A percentile compares a stretch with the other conserved stretches of the same genome.
Evolutionary conservation across 176 grass and related monocot species (phyloP).

Genomic region (Alloteropsis semialata): DNA sequence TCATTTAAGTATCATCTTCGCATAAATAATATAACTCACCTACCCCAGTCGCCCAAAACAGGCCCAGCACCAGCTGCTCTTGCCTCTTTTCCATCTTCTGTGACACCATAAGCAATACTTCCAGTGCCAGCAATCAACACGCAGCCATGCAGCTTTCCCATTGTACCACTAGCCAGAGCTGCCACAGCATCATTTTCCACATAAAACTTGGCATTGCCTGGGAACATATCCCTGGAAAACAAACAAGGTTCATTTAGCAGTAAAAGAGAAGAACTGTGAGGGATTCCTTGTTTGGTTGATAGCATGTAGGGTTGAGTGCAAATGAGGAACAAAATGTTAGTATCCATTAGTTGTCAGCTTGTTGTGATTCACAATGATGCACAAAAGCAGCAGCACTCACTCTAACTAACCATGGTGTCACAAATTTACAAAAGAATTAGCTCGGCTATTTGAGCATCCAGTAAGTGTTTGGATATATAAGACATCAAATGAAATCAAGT

Average conservation of each 20-base stretch:
- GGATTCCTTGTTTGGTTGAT: not conserved
- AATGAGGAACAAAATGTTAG: constrained; percentile 17
- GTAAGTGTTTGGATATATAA: not conserved
- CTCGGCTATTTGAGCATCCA: not conserved
- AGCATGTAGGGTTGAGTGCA: not conserved
- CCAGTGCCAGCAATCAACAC: constrained; percentile 97
- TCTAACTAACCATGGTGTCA: not conserved
- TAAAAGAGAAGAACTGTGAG: not conserved
- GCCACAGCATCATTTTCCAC: constrained; percentile 98
- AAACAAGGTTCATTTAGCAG: constrained; percentile 22
- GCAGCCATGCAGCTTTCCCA: constrained; percentile 93
- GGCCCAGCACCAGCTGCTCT: constrained; percentile 95
- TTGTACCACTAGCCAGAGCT: constrained; percentile 90
- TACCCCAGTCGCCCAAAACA: constrained; percentile 95
- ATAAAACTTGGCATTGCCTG: constrained; percentile 63
- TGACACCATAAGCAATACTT: constrained; percentile 91
- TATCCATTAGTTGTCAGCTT: not conserved
- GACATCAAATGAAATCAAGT: constrained; percentile 3
- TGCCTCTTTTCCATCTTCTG: constrained; percentile 86
- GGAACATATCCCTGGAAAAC: constrained; percentile 65
- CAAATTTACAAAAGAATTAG: not conserved
- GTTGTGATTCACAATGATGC: not conserved
- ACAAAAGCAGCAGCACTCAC: not conserved
- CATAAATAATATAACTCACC: constrained; percentile 46
- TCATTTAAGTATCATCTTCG: not conserved